Evolutionary conservation across 2,329 filamentous ascomycete genomes (phyloP), one percentile per base, ranked within the genome.

Genomic region (Talaromyces rugulosus): DNA sequence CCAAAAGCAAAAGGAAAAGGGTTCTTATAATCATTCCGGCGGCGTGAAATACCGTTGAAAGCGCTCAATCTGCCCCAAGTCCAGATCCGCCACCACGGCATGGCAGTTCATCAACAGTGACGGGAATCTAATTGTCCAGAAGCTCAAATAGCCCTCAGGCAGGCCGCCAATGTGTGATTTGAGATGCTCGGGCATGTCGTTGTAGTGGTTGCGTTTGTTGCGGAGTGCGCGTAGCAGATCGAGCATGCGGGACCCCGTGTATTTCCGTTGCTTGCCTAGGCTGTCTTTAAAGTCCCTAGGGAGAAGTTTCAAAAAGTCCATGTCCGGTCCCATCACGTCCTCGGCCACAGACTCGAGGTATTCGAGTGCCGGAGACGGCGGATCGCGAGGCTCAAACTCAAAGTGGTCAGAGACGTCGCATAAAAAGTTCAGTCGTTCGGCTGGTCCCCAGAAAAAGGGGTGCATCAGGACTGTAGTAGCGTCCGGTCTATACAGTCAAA

Each of bases 191-290:
- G 90, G 85, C 91, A 99, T 94, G 74, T 99, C 95, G 71, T 96
- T 93, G 74, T 97, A 99, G 73, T 99, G 95, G 66, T 98, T 96
- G 70, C 90, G 91, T 84, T 99, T 99, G 78, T 99, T 99, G 28
- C 95, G 84, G 61, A 99, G 80, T 1, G 94, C 95, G 1, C 95
- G 85, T 23, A 99, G 79, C 27, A 99, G 82, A 76, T 99, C 95
- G 60, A 99, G 78, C 72, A 99, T 85, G 54, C 87, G 85, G 1
- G 86, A 84, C 0, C 93, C 93, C 0, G 90, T 95, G 77, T 99
- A 99, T 77, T 96, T 97, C 71, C 94, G 86, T 77, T 98, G 94
- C 78, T 96, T 96, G 62, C 92, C 93, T 6, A 98, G 83, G 2
- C 89, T 94, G 44, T 96, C 91, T 64, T 96, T 88, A 74, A 98